These are phyloP conservation scores for Schizophyllum amplum DNA, from an alignment of 1,284 basidiomycete genomes.

Conservation along the genomic window DNA sequence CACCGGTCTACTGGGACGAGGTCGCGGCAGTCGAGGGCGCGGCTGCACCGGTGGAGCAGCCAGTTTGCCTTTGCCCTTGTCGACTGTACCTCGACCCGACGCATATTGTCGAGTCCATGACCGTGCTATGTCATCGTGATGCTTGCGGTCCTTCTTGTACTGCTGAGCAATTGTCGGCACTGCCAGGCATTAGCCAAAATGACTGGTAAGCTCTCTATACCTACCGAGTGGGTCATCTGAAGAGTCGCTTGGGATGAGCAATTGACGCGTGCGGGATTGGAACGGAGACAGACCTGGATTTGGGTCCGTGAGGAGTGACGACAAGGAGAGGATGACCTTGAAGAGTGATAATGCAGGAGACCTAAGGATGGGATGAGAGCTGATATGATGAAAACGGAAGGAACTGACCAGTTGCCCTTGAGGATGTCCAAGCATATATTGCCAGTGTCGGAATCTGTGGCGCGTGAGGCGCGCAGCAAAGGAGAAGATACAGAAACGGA, in stretches of 20 bases:
- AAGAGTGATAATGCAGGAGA: slow-evolving; percentile 20
- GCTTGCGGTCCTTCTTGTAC: slow-evolving; percentile 52
- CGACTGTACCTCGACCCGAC: slow-evolving; percentile 8
- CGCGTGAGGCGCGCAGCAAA: neutral
- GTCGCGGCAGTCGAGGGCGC: slow-evolving; percentile 6
- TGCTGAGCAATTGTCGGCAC: slow-evolving; percentile 70
- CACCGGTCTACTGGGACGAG: neutral
- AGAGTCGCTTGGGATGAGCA: slow-evolving; percentile 3
- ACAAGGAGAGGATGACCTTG: slow-evolving; percentile 86
- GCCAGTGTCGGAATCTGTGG: slow-evolving; percentile 63
- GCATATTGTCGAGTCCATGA: slow-evolving; percentile 60
- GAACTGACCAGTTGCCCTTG: slow-evolving; percentile 66
- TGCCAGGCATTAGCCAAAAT: slow-evolving; percentile 20
- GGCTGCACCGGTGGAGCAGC: slow-evolving; percentile 10
- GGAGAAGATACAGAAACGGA: slow-evolving; percentile 14
- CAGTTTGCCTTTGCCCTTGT: slow-evolving; percentile 27
- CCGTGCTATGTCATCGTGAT: slow-evolving; percentile 58
- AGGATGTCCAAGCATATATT: slow-evolving; percentile 76
- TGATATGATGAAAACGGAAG: too few species aligned
- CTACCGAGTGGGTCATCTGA: slow-evolving; percentile 66
- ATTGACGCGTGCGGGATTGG: slow-evolving; percentile 9
- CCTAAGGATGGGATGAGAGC: neutral
- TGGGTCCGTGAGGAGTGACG: slow-evolving; percentile 81
- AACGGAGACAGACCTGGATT: slow-evolving; percentile 58
- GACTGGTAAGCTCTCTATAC: slow-evolving; percentile 5